These are phyloP conservation scores for Ramicandelaber brevisporus DNA, from an alignment of 192 early-diverging fungal genomes.

Conservation along the genomic window DNA sequence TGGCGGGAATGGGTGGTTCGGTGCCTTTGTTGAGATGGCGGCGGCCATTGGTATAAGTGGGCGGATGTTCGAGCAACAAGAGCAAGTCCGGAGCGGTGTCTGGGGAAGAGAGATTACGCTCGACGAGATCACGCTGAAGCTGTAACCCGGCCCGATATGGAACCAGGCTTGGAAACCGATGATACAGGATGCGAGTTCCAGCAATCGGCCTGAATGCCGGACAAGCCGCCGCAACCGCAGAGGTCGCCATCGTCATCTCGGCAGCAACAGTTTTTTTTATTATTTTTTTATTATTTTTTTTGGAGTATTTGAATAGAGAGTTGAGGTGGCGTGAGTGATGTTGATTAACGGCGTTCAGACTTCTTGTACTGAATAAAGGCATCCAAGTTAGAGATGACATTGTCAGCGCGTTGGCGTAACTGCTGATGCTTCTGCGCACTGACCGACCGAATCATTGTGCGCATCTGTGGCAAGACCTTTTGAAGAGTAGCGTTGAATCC, in stretches of 20 bases:
- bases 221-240: too few relatives aligned
- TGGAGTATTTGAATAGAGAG: too few relatives aligned
- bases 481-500: conserved; percentile 29
- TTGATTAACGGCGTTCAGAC: conserved; percentile 20
- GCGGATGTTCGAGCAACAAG: conserved; percentile 58
- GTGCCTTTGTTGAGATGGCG: conserved; percentile 33
- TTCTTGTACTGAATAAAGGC: conserved; percentile 80
- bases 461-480: conserved; percentile 17
- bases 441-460: conserved; percentile 25
- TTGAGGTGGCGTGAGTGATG: too few relatives aligned
- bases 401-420: conserved; percentile 52
- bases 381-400: conserved; percentile 48
- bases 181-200: too few relatives aligned
- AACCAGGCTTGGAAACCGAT: too few relatives aligned
- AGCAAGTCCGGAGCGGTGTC: conserved; percentile 20
- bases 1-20: conserved; percentile 18
- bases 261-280: too few relatives aligned
- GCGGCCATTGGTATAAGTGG: conserved; percentile 79
- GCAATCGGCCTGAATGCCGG: too few relatives aligned
- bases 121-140: too few relatives aligned
- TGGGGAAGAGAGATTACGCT: too few relatives aligned
- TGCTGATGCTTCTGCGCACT: conserved; percentile 42
- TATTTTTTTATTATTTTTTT: too few relatives aligned
- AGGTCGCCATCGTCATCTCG: too few relatives aligned
- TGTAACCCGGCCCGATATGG: too few relatives aligned